Conservation (phyloP, 1,284 basidiomycete genomes). For the Heterobasidion occidentale region DNA sequence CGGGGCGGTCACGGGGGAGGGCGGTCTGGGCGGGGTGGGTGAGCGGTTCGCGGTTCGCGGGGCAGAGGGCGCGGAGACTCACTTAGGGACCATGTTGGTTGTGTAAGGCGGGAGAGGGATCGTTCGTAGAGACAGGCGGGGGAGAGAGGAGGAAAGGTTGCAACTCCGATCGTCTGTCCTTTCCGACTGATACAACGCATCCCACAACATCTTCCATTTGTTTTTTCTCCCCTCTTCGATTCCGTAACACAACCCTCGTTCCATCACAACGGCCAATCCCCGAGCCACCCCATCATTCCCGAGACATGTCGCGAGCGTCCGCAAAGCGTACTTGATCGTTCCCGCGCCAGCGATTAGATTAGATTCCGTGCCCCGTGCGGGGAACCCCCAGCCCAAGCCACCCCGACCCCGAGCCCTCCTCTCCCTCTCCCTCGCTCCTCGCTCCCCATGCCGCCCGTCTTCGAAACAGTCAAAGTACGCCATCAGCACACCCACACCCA, state of each 20-base stretch:
- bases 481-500: slow-evolving; percentile 15
- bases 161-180: not conserved
- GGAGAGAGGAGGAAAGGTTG: not conserved
- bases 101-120: too few relatives aligned
- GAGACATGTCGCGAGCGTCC: not conserved
- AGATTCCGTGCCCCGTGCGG: not conserved
- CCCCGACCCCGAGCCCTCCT: not conserved
- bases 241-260: not conserved
- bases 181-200: not conserved
- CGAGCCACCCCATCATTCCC: not conserved
- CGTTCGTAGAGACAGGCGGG: not conserved
- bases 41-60: too few relatives aligned
- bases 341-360: not conserved
- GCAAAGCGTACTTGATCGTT: not conserved
- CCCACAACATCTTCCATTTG: not conserved
- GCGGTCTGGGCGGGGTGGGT: not conserved
- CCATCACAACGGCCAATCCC: not conserved
- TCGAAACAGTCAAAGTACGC: slow-evolving; percentile 67
- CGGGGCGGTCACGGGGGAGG: not conserved
- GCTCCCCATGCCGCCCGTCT: slow-evolving; percentile 59
- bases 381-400: not conserved
- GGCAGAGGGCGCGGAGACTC: not conserved
- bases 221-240: not conserved
- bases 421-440: not conserved
- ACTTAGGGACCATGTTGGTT: too few relatives aligned